Evolutionary conservation across 805 yeast genomes (phyloP).

Genomic region (Brettanomyces bruxellensis): DNA sequence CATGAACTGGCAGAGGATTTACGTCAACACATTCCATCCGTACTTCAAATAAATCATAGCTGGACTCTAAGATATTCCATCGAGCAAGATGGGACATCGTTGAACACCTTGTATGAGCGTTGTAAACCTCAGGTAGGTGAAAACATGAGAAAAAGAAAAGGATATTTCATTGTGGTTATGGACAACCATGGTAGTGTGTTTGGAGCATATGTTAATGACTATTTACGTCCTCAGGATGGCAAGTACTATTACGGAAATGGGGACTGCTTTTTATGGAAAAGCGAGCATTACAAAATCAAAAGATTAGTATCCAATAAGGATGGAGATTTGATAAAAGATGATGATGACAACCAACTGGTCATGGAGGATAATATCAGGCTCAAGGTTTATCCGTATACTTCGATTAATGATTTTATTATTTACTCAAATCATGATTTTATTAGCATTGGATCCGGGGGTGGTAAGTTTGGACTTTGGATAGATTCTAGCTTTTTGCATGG

Average conservation of each 20-base stretch:
- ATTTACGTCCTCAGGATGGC: slow-evolving; percentile 59
- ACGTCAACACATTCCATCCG: slow-evolving; percentile 62
- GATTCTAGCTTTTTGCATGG: slow-evolving; percentile 70
- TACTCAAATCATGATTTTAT: slow-evolving; percentile 72
- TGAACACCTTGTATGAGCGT: slow-evolving; percentile 63
- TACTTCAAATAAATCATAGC: slow-evolving; percentile 65
- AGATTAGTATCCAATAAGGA: slow-evolving; percentile 6
- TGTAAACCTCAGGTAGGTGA: slow-evolving; percentile 36
- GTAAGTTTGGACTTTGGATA: slow-evolving; percentile 86
- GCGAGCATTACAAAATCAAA: slow-evolving; percentile 36
- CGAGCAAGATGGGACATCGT: slow-evolving; percentile 87
- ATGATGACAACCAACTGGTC: slow-evolving; percentile 3
- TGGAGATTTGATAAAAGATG: slow-evolving; percentile 1
- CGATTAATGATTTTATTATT: slow-evolving; percentile 75
- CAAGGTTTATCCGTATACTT: slow-evolving; percentile 81
- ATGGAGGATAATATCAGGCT: slow-evolving; percentile 35
- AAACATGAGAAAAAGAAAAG: slow-evolving; percentile 30
- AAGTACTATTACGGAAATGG: slow-evolving; percentile 86
- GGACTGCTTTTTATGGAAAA: slow-evolving; percentile 87
- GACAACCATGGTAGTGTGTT: slow-evolving; percentile 59
- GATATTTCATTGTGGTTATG: slow-evolving; percentile 65
- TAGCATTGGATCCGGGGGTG: slow-evolving; percentile 87
- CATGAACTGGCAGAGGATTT: slow-evolving; percentile 64
- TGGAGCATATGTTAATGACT: slow-evolving; percentile 75
- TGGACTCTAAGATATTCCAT: slow-evolving; percentile 80